Conservation (phyloP, 2,329 filamentous ascomycete genomes). For the Claviceps sp. region DNA sequence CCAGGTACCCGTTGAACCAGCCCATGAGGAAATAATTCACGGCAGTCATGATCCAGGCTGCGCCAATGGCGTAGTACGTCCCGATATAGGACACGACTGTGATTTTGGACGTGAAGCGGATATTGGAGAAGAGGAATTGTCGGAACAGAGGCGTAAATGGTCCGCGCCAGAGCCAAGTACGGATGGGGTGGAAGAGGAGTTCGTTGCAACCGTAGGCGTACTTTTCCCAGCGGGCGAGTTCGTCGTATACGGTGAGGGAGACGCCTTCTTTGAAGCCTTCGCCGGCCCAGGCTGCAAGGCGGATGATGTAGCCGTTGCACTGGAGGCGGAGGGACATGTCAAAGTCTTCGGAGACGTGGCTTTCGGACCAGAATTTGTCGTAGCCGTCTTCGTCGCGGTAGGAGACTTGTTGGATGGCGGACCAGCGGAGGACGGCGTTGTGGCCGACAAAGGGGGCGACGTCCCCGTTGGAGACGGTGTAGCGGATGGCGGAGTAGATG, state of each 20-base stretch:
- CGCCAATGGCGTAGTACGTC: constrained; percentile 68
- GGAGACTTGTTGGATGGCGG: constrained; percentile 58
- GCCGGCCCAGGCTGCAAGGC: constrained; percentile 58
- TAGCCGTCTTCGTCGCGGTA: constrained; percentile 58
- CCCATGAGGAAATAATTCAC: constrained; percentile 65
- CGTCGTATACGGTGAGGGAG: constrained; percentile 73
- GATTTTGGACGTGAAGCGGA: constrained; percentile 62
- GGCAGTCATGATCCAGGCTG: constrained; percentile 60
- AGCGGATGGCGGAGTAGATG: constrained; percentile 65
- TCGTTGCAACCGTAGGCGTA: constrained; percentile 78
- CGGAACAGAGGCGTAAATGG: constrained; percentile 72
- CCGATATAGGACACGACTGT: constrained; percentile 67
- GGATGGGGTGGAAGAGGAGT: constrained; percentile 65
- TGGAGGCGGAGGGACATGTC: constrained; percentile 71
- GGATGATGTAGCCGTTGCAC: constrained; percentile 57
- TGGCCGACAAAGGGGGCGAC: constrained; percentile 73
- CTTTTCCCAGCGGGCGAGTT: constrained; percentile 76
- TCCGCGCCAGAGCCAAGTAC: constrained; percentile 57
- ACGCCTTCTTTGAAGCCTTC: constrained; percentile 77
- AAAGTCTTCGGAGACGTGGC: constrained; percentile 69
- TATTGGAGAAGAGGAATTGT: constrained; percentile 58
- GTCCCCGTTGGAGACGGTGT: constrained; percentile 64
- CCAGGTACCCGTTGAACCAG: constrained; percentile 64
- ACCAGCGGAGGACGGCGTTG: constrained; percentile 65
- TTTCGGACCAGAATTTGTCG: constrained; percentile 73